Evolutionary conservation across 768 basidiomycete genomes (phyloP), one percentile per base, ranked within the genome.

Genomic region (Rhizopogon vulgaris): DNA sequence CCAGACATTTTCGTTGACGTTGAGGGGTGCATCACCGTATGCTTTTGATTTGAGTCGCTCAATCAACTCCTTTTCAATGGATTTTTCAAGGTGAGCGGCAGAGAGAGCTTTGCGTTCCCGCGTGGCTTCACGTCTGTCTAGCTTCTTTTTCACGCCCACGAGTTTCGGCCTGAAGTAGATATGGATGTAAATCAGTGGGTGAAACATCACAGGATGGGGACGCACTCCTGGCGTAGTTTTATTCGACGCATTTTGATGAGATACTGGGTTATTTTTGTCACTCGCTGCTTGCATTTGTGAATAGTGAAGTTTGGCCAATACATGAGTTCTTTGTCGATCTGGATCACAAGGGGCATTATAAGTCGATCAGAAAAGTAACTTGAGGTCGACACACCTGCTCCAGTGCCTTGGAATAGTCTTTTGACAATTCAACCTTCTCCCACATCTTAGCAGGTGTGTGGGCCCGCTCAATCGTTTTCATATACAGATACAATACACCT

Each of bases 261-360:
- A 65, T 97, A 98, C 67, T 99, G 96, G 0, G 95, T 98, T 61
- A 99, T 97, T 75, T 98, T 99, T 10, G 96, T 99, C 28, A 97
- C 79, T 41, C 96, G 84, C 72, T 99, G 96, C 77, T 99, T 99
- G 81, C 96, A 98, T 73, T 97, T 98, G 75, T 97, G 96, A 49
- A 94, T 88, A 30, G 84, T 84, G 69, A 95, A 98, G 62, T 94
- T 94, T 4, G 96, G 95, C 96, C 96, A 98, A 67, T 97, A 92
- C n/a, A 93, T 79, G 54, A 98, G 79, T 64, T 98, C 92, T 49
- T 77, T 79, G 75, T 98, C 96, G 63, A 99, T 95, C 94, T 98
- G 58, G 28, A 22, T 15, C 12, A 37, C 48, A n/a, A 34, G n/a
- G 17, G 12, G 38, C 22, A 28, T 18, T 11, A 52, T 18, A 51